These are phyloP conservation scores for Cyclotella baltica DNA, from an alignment of 108 stramenopile genomes.

Conservation along the genomic window DNA sequence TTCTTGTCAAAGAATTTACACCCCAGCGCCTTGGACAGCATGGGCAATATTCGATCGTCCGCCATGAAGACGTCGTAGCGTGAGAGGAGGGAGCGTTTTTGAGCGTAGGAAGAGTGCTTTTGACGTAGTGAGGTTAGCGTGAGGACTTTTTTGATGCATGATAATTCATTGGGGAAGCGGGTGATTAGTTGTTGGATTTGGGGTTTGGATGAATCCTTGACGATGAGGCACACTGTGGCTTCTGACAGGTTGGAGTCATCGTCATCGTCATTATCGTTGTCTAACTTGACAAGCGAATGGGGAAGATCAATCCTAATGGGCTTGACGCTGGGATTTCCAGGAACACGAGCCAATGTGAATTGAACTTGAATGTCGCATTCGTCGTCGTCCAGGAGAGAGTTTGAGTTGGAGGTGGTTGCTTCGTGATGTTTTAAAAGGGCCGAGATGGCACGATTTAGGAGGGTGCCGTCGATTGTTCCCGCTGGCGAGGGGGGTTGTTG, in stretches of 20 bases:
- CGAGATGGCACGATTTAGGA: slow-evolving; percentile 55
- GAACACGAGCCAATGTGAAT: slow-evolving; percentile 72
- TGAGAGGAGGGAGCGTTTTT: slow-evolving; percentile 76
- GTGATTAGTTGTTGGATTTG: slow-evolving; percentile 84
- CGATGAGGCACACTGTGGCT: slow-evolving; percentile 89
- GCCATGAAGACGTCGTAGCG: slow-evolving; percentile 91
- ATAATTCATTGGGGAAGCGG: slow-evolving; percentile 75
- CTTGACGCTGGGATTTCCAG: slow-evolving; percentile 64
- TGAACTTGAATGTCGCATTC: slow-evolving; percentile 77
- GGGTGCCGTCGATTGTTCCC: slow-evolving; percentile 26
- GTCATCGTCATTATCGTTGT: slow-evolving; percentile 7
- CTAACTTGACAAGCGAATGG: slow-evolving; percentile 66
- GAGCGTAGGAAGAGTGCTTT: slow-evolving; percentile 80
- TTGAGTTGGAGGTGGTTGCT: slow-evolving; percentile 38
- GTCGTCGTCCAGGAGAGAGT: slow-evolving; percentile 63
- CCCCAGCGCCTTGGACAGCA: slow-evolving; percentile 91
- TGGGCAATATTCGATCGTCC: slow-evolving; percentile 96
- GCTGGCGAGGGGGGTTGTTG: neutral
- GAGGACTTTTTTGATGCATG: slow-evolving; percentile 88
- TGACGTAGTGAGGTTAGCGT: slow-evolving; percentile 79
- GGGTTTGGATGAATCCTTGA: slow-evolving; percentile 91
- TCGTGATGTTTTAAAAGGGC: slow-evolving; percentile 85
- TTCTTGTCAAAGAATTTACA: slow-evolving; percentile 90
- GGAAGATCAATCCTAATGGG: slow-evolving; percentile 80
- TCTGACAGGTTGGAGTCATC: slow-evolving; percentile 54